Base-by-base conservation (phyloP, 2,329 filamentous ascomycete species). In the Chalaropsis thielavioides region DNA sequence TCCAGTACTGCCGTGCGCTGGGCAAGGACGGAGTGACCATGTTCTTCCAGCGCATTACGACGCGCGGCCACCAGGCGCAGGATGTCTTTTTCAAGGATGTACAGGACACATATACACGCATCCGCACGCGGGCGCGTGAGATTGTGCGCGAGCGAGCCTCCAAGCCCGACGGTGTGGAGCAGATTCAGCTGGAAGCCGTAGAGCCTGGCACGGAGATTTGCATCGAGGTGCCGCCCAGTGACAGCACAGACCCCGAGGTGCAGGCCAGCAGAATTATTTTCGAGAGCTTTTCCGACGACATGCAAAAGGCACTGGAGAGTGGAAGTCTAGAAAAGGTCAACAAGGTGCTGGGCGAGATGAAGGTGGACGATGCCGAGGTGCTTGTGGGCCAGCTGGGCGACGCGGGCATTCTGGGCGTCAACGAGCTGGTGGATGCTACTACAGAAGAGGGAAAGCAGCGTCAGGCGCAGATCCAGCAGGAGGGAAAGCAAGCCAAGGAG, bases 1-100 rank as follows among this genome's bases (percentile, higher is more conserved):
- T 99, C 49, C 94, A 99, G 74, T 99, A 99, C 78, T 99, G 94
- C 76, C 85, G 92, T 10, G 87, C 90, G 51, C 81, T 99, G 6
- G 92, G 92, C 68, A 85, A 84, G 69, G 90, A 97, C 71, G 92
- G 92, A 24, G 91, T 96, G 8, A 83, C 84, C 5, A 77, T 97
- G 38, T 99, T 99, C 80, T 99, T 99, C 82, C 95, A 94, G 77
- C 88, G 92, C 66, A 92, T 99, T 74, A 94, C 89, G 24, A 95
- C 89, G 2, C 85, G 84, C 70, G 89, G 87, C 40, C 92, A 99
- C 75, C 88, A 96, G 76, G 95, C 94, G 6, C 86, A 89, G 71
- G 90, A 89, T 56, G 82, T 97, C 56, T 99, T 99, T 79, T 84
- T 83, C 73, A 92, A 96, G 74, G 94, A 99, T 73, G 92, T 99